These are phyloP conservation scores for Chytriomyces sp. DNA, from an alignment of 192 early-diverging fungal species.

Conservation along the genomic window DNA sequence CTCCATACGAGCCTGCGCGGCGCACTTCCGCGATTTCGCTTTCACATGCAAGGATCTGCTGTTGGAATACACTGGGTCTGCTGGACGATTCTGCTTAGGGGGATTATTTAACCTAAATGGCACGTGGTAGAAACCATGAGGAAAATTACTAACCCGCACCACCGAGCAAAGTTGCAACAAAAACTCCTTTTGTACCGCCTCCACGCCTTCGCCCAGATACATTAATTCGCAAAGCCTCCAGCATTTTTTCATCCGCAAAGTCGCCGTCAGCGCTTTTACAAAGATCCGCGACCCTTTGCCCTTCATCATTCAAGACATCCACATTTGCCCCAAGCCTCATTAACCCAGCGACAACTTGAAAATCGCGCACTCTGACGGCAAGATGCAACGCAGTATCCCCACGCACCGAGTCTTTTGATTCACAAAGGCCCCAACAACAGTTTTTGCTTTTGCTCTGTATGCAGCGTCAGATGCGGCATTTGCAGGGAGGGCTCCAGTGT, in stretches of 20 bases:
- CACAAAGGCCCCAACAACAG: conserved; percentile 22
- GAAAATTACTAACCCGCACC: too few relatives aligned
- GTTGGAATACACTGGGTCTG: neutral
- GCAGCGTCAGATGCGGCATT: neutral
- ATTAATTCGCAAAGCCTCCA: neutral
- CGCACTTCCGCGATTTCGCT: conserved; percentile 7
- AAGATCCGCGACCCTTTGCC: neutral
- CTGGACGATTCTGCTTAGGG: neutral
- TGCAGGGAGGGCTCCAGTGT: neutral
- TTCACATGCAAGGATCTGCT: neutral
- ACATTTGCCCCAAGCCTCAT: conserved; percentile 17
- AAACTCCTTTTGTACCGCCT: neutral
- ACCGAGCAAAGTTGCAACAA: neutral
- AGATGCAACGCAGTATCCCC: conserved; percentile 39
- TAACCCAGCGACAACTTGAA: conserved; percentile 9
- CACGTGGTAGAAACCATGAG: too few relatives aligned
- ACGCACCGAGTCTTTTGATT: conserved; percentile 16
- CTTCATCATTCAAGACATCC: conserved; percentile 19
- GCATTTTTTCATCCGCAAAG: neutral
- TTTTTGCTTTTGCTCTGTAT: conserved; percentile 4
- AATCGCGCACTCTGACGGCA: conserved; percentile 18
- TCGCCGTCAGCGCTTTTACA: neutral
- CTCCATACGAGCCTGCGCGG: conserved; percentile 1
- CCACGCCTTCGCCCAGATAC: neutral
- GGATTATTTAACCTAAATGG: too few relatives aligned